A percentile compares a stretch with the other conserved stretches of the same genome.
Evolutionary conservation across 1,139 yeast genomes (phyloP).

Genomic region (Taphrina wiesneri): DNA sequence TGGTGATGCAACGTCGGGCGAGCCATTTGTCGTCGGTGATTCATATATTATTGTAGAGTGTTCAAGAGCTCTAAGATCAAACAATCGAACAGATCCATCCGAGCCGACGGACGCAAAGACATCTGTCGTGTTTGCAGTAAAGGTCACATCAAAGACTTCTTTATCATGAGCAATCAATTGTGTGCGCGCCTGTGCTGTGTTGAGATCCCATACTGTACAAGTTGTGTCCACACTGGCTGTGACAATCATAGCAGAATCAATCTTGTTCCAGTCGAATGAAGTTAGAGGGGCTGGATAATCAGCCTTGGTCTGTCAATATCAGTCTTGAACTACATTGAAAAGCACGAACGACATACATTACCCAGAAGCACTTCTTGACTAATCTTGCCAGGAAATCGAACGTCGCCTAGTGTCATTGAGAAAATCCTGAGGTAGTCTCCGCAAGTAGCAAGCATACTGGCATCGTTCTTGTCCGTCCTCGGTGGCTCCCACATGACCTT

Average conservation of each 20-base stretch:
- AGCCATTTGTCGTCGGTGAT: slow-evolving; percentile 3
- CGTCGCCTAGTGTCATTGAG: not conserved
- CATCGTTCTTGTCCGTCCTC: slow-evolving; percentile 4
- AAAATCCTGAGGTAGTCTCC: slow-evolving; percentile 33
- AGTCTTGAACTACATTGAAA: not conserved
- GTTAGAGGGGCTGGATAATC: slow-evolving; percentile 63
- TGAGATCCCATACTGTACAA: slow-evolving; percentile 92
- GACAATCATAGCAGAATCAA: slow-evolving; percentile 69
- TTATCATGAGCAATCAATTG: slow-evolving; percentile 95
- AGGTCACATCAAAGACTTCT: slow-evolving; percentile 90
- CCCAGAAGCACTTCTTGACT: slow-evolving; percentile 26
- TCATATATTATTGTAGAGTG: slow-evolving; percentile 95
- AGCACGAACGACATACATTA: slow-evolving; percentile 5
- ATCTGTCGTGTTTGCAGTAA: slow-evolving; percentile 70
- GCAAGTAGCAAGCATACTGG: slow-evolving; percentile 28
- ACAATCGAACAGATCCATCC: slow-evolving; percentile 91
- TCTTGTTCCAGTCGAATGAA: slow-evolving; percentile 86
- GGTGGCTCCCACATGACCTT: slow-evolving; percentile 35
- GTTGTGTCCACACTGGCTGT: slow-evolving; percentile 94
- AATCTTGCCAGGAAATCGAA: slow-evolving; percentile 8
- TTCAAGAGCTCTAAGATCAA: slow-evolving; percentile 83
- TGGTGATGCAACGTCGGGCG: slow-evolving; percentile 3
- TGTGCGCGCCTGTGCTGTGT: slow-evolving; percentile 76
- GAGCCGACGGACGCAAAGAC: slow-evolving; percentile 92
- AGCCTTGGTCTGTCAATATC: slow-evolving; percentile 19